Evolutionary conservation across 768 basidiomycete genomes (phyloP), one percentile per base, ranked within the genome.

Genomic region (Rickenella mellea): DNA sequence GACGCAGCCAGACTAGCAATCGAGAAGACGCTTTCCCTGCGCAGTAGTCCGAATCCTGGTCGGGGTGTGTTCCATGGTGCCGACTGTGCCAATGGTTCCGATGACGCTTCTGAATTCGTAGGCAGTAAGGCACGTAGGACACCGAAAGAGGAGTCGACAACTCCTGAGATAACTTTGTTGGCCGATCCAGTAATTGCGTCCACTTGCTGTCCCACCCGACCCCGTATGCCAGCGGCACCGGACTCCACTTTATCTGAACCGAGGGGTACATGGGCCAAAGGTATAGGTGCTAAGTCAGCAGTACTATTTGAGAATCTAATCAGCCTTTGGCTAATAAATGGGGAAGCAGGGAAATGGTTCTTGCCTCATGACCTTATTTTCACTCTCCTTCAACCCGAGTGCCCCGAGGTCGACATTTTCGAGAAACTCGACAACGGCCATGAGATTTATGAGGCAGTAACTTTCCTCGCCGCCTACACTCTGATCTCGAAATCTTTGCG

Each of bases 391-490:
- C 5, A 89, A 61, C 51, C 62, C 80, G 15, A 86, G 64, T 1
- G 71, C 75, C 6, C 73, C 81, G 43, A 96, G 67, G 63, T 97
- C 91, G 27, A 97, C 90, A 55, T 92, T 88, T 64, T 94, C 91
- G 40, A 97, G 68, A 58, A 97, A 99, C 56, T 97, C 93, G 1
- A 87, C 88, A 5, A 94, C 92, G 9, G 94, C 94, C 70, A 93
- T 79, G 28, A 96, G 68, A 60, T 96, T 98, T 58, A 97, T 86
- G 29, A 94, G 71, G 45, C 92, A 97, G 53, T 92, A 99, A 37
- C 79, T 81, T 53, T 89, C 87, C 55, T 97, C 91, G 2, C 92
- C 92, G 1, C 80, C 77, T 2, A 74, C 55, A 2, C 64, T 56
- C 42, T 74, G 71, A 42, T 76, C 72, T 15, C 76, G 54, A 52